phyloP scores from a whole-genome alignment of 805 yeast species.

The Pichia occidentalis region DNA sequence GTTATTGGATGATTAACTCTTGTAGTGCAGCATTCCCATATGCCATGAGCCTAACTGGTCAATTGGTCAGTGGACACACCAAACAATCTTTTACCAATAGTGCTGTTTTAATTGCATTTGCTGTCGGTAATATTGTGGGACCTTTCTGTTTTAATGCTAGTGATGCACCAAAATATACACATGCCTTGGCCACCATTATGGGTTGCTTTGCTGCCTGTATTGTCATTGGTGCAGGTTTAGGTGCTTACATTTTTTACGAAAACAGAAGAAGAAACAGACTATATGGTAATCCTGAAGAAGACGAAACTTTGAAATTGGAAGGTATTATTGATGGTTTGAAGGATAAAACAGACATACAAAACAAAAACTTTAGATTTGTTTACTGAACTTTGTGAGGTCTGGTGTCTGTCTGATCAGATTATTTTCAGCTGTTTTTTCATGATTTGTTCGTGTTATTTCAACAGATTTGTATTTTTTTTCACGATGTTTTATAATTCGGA shows the following conservation, averaged over 20 bases:
- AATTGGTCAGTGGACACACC: conserved; percentile 44
- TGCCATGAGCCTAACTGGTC: conserved; percentile 23
- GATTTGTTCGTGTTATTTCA: not conserved
- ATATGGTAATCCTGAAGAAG: conserved; percentile 23
- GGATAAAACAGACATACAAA: conserved; percentile 27
- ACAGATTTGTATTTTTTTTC: not conserved
- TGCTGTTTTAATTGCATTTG: conserved; percentile 38
- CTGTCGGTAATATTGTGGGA: conserved; percentile 43
- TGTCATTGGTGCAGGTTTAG: conserved; percentile 25
- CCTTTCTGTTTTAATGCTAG: conserved; percentile 46
- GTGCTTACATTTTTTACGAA: conserved; percentile 28
- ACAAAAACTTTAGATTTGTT: conserved; percentile 25
- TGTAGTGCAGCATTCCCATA: conserved; percentile 29
- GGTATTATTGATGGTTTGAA: conserved; percentile 30
- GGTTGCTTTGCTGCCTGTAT: conserved; percentile 35
- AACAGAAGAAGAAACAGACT: conserved; percentile 37
- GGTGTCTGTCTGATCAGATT: not conserved
- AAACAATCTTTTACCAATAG: conserved; percentile 43
- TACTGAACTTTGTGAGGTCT: not conserved
- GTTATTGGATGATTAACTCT: conserved; percentile 32
- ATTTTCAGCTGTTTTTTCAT: not conserved
- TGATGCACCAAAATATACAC: conserved; percentile 40
- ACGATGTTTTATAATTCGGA: no score
- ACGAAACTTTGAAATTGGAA: conserved; percentile 23
- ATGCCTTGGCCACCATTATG: conserved; percentile 33